Percentiles rank a stretch among this genome's conserved stretches.
Evolutionary conservation across 1,284 basidiomycete genomes (phyloP).

Genomic region (Butyriboletus regius): DNA sequence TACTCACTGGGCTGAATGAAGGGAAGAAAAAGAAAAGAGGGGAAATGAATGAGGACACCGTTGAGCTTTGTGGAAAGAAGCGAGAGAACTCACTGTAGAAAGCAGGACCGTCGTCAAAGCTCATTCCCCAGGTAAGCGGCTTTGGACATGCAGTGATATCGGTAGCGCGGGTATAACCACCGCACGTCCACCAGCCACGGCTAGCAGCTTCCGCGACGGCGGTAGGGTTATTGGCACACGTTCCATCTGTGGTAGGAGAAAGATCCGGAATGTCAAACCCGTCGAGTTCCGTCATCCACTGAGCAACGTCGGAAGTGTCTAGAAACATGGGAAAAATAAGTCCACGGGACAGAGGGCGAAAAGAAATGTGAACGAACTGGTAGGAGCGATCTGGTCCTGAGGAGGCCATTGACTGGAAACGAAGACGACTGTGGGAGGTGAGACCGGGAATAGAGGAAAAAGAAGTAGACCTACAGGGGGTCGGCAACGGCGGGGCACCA

Average conservation of each 20-base stretch:
- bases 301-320: constrained; percentile 58
- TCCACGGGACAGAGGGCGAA: neutral
- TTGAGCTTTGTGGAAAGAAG: neutral
- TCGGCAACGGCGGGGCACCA: constrained; percentile 60
- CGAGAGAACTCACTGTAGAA: constrained; percentile 58
- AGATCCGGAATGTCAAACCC: constrained; percentile 64
- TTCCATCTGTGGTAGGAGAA: constrained; percentile 54
- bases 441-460: neutral
- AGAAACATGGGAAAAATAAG: neutral
- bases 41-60: constrained; percentile 2
- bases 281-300: constrained; percentile 72
- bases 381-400: constrained; percentile 63
- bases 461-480: constrained; percentile 43
- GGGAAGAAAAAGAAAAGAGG: neutral
- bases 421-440: constrained; percentile 44
- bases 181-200: constrained; percentile 84
- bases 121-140: constrained; percentile 74
- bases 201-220: constrained; percentile 52
- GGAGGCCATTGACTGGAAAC: constrained; percentile 52
- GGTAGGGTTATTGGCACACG: constrained; percentile 53
- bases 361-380: constrained; percentile 37
- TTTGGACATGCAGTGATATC: constrained; percentile 71
- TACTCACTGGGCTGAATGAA: constrained; percentile 41
- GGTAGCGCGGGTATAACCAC: constrained; percentile 63
- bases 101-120: constrained; percentile 80